Evolutionary conservation across 768 basidiomycete genomes (phyloP), one percentile per base, ranked within the genome.

Genomic region (Leucosporidium yakuticum): DNA sequence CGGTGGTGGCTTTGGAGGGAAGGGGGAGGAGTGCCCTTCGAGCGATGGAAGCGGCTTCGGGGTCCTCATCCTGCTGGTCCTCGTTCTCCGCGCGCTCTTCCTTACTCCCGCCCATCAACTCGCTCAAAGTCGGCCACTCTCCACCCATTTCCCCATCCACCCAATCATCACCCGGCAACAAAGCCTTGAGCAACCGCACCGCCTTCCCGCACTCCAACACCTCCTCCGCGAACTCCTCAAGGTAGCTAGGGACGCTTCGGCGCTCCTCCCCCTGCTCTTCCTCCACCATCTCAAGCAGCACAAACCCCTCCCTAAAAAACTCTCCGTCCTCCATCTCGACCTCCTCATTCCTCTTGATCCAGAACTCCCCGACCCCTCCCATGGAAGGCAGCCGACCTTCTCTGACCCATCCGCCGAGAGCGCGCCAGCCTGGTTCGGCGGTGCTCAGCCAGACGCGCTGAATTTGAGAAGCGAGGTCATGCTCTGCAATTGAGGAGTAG

Each of bases 341-440:
- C 19, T 58, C 57, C 34, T 34, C 34, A 32, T 58, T 58, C 36
- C 57, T 34, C 34, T 23, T 4, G 34, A 58, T 36, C 23, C 21
- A 58, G 11, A 39, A 58, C 4, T 58, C 57, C 21, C n/a, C 25
- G 20, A 19, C 23, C 32, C 8, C 36, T 15, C 11, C 5, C 15
- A 21, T 34, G 14, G 56, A 6, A 20, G 34, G 34, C 34, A 58
- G 15, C 9, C 32, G 57, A 2, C 57, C 57, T 15, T 39, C 23
- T 2, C 31, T 34, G 34, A 58, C 57, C 57, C 57, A 58, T 34
- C 39, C 57, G 32, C 57, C 57, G 34, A 58, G 57, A 14, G 39
- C 20, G 19, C 31, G 31, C 57, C 57, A 58, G 36, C 34, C 23
- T 36, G 57, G 57, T 36, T 32, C 31, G 8, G 21, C 57, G 34